A percentile compares a stretch with the other conserved stretches of the same genome.
These are phyloP conservation scores for Ceratobasidium sp. DNA, from an alignment of 1,284 basidiomycete genomes.

Conservation along the genomic window DNA sequence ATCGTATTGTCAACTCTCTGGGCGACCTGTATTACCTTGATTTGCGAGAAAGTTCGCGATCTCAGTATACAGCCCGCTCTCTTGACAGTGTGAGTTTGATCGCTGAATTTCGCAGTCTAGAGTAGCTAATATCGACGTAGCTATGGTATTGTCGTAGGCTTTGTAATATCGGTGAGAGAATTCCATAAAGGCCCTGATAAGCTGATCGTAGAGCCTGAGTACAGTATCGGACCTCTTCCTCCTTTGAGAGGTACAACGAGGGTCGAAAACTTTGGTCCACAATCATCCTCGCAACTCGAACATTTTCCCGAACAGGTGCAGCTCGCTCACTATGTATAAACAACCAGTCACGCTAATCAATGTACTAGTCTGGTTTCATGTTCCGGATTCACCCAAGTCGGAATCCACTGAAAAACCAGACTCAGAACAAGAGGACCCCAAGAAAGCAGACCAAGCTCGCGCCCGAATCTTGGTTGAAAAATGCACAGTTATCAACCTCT, in stretches of 20 bases:
- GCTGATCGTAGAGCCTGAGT: background rate
- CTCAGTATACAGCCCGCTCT: slow-evolving; percentile 3
- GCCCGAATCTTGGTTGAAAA: slow-evolving; percentile 73
- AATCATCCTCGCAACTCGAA: slow-evolving; percentile 71
- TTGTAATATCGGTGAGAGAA: slow-evolving; percentile 65
- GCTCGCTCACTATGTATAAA: too few species aligned
- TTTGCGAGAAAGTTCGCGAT: slow-evolving; percentile 1
- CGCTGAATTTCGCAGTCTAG: background rate
- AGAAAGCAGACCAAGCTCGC: slow-evolving; percentile 54
- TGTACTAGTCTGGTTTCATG: slow-evolving; percentile 74
- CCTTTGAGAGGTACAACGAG: slow-evolving; percentile 80
- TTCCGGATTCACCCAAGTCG: slow-evolving; percentile 58
- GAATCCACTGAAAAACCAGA: background rate
- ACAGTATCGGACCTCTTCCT: slow-evolving; percentile 74
- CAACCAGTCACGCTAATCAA: background rate
- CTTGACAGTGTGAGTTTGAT: background rate
- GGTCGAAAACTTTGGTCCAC: slow-evolving; percentile 78
- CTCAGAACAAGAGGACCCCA: background rate
- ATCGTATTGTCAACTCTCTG: slow-evolving; percentile 72
- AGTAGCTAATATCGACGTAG: slow-evolving; percentile 35
- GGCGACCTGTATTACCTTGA: slow-evolving; percentile 57
- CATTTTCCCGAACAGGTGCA: slow-evolving; percentile 59
- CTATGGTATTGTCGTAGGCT: slow-evolving; percentile 74
- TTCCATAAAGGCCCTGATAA: background rate
- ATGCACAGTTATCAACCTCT: slow-evolving; percentile 71